Base-by-base conservation (phyloP, 345 rosid species). In the sweet orange (Citrus sinensis) region DNA sequence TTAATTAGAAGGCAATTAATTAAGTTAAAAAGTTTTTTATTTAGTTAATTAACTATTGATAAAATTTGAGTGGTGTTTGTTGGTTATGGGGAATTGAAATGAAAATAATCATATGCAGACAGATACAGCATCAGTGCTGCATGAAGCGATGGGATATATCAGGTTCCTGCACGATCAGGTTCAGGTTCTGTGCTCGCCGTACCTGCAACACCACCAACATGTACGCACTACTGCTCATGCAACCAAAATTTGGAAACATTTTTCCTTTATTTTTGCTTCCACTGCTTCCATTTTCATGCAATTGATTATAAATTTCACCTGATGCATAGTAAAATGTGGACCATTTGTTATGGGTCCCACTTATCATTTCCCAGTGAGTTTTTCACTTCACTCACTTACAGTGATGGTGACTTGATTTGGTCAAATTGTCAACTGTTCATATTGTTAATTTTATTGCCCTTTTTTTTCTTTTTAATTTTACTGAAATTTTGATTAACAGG, bases 121-220 rank as follows among this genome's bases (percentile, higher is more conserved):
- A n/a, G 99, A 92, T 84, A 90, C 97, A 46, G 94, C 99, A 32
- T 90, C 98, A 4, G 99, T 95, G 78, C 85, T 95, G 35, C 97
- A 95, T 85, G 98, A 95, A 83, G 98, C 99, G 74, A 92, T 90
- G 97, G 99, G 97, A 81, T 95, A 92, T 58, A 95, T 95, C 88
- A 90, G 90, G 85, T 93, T 95, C 80, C 86, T 95, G 80, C 98
- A 95, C 29, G 97, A 95, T 14, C 99, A 95, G 86, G 89, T 95
- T 77, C 96, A 92, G 87, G 97, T 91, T 37, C 91, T 95, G 22
- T 88, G 91, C 75, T 87, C 95, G 77, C 97, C 98, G 74, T 93
- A 95, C 80, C 89, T 93, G 62, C 90, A 87, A 71, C 89, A 83
- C 76, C 89, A 81, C 76, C 81, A 69, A 55, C 83, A 73, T 71